These are phyloP conservation scores for Bipolaris oryzae DNA, from an alignment of 2,329 filamentous ascomycete genomes.

Conservation along the genomic window DNA sequence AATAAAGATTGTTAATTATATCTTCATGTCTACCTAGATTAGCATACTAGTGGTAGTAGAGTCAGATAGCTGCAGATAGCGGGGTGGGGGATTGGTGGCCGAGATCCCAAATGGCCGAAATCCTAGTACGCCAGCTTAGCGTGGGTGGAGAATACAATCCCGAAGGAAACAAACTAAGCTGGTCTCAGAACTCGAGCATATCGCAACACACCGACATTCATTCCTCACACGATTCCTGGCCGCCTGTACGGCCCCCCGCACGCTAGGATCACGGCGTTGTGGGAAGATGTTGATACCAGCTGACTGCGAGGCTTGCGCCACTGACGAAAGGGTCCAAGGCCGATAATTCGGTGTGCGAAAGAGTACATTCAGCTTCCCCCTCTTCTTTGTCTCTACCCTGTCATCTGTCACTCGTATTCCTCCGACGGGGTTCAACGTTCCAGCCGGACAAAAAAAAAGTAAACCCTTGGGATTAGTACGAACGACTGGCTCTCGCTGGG, in stretches of 20 bases:
- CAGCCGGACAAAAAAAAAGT: background rate
- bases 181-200: background rate
- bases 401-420: background rate
- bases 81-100: too few species aligned
- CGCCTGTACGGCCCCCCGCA: constrained; percentile 1
- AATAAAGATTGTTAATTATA: too few species aligned
- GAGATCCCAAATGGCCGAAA: too few species aligned
- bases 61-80: too few species aligned
- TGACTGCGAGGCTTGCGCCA: background rate
- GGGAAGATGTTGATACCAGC: background rate
- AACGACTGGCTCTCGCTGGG: background rate
- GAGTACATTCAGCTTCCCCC: background rate
- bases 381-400: background rate
- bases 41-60: too few species aligned
- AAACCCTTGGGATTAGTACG: background rate
- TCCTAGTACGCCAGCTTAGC: background rate
- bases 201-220: constrained; percentile 7
- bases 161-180: background rate
- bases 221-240: constrained; percentile 1
- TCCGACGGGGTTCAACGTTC: background rate
- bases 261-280: background rate
- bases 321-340: background rate
- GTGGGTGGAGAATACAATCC: background rate
- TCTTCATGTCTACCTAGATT: too few species aligned
- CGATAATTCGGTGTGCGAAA: background rate